Percentiles rank a stretch among this genome's conserved stretches.
Conservation (phyloP, 2,329 filamentous ascomycete species). For the Juglanconis sp. region DNA sequence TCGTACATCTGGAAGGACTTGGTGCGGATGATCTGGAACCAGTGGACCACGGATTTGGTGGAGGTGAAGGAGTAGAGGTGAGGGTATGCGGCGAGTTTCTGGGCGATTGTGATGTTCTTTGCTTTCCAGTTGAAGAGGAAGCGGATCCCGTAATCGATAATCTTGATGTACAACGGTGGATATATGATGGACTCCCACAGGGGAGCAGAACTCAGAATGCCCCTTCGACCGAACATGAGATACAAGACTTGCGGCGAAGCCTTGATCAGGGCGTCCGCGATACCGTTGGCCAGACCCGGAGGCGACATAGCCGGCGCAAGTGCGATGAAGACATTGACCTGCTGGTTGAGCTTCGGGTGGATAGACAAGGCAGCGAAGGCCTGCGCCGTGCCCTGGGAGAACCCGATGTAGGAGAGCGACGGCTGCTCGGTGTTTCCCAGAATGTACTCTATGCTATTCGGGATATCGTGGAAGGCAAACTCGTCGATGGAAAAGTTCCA, state of each 20-base stretch:
- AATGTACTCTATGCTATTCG: constrained; percentile 89
- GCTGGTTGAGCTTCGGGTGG: constrained; percentile 85
- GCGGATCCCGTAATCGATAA: constrained; percentile 76
- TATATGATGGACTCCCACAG: constrained; percentile 98
- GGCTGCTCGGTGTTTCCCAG: constrained; percentile 76
- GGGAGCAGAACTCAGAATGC: constrained; percentile 86
- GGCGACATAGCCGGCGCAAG: constrained; percentile 96
- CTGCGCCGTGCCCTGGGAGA: constrained; percentile 95
- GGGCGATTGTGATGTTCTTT: constrained; percentile 75
- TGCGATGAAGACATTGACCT: constrained; percentile 94
- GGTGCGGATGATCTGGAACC: constrained; percentile 98
- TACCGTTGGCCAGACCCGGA: constrained; percentile 80
- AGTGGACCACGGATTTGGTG: constrained; percentile 95
- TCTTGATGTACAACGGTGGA: constrained; percentile 83
- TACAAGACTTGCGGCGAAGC: constrained; percentile 90
- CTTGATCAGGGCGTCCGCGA: constrained; percentile 91
- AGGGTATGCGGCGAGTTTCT: constrained; percentile 93
- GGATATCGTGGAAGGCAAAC: constrained; percentile 96
- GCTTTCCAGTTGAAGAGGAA: constrained; percentile 91
- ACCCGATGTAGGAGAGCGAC: constrained; percentile 92
- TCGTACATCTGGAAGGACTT: constrained; percentile 98
- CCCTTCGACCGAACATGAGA: constrained; percentile 85
- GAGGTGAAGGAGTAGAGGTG: constrained; percentile 96
- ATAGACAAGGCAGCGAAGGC: constrained; percentile 92
- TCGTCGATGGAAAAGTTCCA: constrained; percentile 99